Evolutionary conservation across 139 green algal genomes (phyloP).

Genomic region (Ettlia oleoabundans): DNA sequence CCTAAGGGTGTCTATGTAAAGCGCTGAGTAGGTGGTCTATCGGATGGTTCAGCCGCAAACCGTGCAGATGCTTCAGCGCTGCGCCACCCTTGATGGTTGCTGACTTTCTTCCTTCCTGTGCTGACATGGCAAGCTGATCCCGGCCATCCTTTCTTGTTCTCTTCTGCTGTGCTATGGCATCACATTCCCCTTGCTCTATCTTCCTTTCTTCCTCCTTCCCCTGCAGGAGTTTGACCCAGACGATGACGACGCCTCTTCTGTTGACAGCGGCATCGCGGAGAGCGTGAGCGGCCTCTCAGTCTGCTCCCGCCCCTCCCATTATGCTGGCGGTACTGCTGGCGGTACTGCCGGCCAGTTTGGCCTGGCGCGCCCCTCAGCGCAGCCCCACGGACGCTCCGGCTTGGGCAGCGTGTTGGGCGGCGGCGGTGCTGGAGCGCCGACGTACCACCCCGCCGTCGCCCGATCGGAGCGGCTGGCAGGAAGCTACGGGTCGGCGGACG

Average conservation of each 20-base stretch:
- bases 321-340: too few species aligned
- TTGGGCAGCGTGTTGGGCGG: constrained; percentile 14
- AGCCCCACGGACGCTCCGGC: neutral
- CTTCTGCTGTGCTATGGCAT: too few species aligned
- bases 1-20: too few species aligned
- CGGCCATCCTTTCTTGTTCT: too few species aligned
- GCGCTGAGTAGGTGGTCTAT: too few species aligned
- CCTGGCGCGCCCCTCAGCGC: neutral
- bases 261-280: constrained; percentile 25
- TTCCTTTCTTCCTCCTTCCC: neutral
- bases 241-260: constrained; percentile 21
- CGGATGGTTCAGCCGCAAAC: too few species aligned
- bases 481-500: neutral
- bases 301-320: neutral
- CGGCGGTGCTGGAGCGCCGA: neutral
- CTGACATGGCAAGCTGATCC: too few species aligned
- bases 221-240: neutral
- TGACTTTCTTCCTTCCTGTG: too few species aligned
- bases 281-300: constrained; percentile 14
- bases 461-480: neutral
- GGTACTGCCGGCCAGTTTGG: neutral
- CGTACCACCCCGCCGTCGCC: neutral
- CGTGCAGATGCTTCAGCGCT: too few species aligned
- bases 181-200: too few species aligned
- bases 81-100: too few species aligned